phyloP scores from a whole-genome alignment of 1,284 basidiomycete species.

The Dichomitus squalens region DNA sequence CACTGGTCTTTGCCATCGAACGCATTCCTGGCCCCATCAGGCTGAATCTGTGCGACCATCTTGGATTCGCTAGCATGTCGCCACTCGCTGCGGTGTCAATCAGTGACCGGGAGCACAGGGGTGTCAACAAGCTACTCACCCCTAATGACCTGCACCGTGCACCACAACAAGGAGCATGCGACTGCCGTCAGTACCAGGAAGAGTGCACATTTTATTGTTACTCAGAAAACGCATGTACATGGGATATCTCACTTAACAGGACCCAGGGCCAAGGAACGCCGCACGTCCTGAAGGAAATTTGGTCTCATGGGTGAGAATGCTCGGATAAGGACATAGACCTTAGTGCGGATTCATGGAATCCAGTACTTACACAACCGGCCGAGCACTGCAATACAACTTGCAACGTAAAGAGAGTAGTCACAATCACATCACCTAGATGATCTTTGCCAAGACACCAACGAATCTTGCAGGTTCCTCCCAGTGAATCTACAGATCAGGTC shows the following conservation, averaged over 20 bases:
- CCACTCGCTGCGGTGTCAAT: no score
- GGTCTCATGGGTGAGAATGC: not conserved
- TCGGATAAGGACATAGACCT: no score
- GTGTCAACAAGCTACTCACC: constrained; percentile 16
- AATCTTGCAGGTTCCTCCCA: constrained; percentile 26
- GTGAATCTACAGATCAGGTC: constrained; percentile 8
- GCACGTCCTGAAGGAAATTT: not conserved
- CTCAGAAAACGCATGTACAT: not conserved
- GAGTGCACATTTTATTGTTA: not conserved
- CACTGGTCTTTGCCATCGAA: no score
- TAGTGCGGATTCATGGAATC: not conserved
- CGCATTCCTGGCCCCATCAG: no score
- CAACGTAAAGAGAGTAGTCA: not conserved
- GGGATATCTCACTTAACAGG: not conserved
- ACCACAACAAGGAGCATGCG: constrained; percentile 30
- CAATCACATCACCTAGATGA: not conserved
- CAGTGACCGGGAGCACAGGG: no score
- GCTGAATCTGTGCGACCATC: no score
- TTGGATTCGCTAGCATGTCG: no score
- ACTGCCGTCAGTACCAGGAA: not conserved
- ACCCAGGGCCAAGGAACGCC: not conserved
- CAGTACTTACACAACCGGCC: not conserved
- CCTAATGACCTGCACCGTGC: constrained; percentile 29
- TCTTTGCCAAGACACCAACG: constrained; percentile 10
- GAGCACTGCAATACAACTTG: not conserved